Conservation (phyloP, 768 basidiomycete genomes). For the Lactifluus hygrophoroides region DNA sequence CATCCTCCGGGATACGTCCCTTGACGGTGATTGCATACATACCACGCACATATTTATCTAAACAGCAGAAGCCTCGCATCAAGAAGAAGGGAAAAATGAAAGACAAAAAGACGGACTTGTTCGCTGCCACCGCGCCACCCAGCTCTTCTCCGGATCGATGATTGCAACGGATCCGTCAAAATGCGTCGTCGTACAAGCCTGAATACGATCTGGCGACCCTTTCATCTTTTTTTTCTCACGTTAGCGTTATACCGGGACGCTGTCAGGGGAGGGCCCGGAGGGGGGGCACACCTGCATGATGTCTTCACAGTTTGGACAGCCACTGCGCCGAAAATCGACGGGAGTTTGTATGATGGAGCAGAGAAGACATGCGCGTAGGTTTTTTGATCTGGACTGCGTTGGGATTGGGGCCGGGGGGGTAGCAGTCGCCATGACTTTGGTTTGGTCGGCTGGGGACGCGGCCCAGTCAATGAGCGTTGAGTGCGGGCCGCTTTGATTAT, state of each 20-base stretch:
- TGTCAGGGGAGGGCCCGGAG: background rate
- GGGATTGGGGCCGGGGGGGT: slow-evolving; percentile 38
- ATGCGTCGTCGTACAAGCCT: slow-evolving; percentile 80
- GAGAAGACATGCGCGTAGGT: slow-evolving; percentile 83
- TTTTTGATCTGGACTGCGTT: slow-evolving; percentile 53
- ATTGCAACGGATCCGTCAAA: slow-evolving; percentile 91
- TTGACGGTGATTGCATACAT: slow-evolving; percentile 90
- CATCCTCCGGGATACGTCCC: slow-evolving; percentile 77
- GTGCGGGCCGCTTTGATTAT: background rate
- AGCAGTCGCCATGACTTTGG: slow-evolving; percentile 4
- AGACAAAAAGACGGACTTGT: slow-evolving; percentile 51
- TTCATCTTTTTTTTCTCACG: slow-evolving; percentile 56
- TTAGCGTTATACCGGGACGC: background rate
- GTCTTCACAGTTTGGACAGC: slow-evolving; percentile 98
- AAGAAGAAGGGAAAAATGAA: background rate
- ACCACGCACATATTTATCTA: slow-evolving; percentile 85
- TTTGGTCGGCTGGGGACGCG: too few species aligned
- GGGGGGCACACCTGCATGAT: slow-evolving; percentile 65
- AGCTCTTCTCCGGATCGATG: slow-evolving; percentile 78
- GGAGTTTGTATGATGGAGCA: slow-evolving; percentile 87
- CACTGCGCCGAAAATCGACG: slow-evolving; percentile 71
- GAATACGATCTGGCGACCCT: slow-evolving; percentile 73
- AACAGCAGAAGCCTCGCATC: background rate
- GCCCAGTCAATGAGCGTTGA: too few species aligned
- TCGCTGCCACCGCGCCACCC: slow-evolving; percentile 96